Conservation (phyloP, 2,329 filamentous ascomycete species). For the Xylaria hypoxylon region DNA sequence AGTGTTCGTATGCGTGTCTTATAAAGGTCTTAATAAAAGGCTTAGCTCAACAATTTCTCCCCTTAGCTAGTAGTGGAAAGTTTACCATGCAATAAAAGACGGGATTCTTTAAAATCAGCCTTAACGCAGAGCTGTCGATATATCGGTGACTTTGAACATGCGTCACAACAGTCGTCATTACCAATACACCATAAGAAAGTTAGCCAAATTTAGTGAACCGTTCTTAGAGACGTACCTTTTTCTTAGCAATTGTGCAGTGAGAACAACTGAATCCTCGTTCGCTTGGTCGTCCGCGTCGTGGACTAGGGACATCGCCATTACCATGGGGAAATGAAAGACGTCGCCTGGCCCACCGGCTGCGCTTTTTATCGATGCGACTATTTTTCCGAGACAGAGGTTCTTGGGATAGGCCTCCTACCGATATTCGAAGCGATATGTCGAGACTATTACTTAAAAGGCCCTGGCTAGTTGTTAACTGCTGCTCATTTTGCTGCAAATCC, state of each 20-base stretch:
- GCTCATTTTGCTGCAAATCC: conserved; percentile 2
- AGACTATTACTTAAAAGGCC: conserved; percentile 15
- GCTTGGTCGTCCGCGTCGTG: conserved; percentile 30
- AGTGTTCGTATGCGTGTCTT: conserved; percentile 25
- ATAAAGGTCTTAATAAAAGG: conserved; percentile 18
- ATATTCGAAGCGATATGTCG: conserved; percentile 22
- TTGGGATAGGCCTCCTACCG: background rate
- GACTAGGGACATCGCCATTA: conserved; percentile 2
- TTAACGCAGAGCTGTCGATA: conserved; percentile 29
- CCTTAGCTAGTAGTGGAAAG: background rate
- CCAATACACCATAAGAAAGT: conserved; percentile 20
- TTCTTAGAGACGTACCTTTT: conserved; percentile 16
- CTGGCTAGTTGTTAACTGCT: background rate
- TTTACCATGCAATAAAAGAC: conserved; percentile 24
- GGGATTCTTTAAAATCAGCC: conserved; percentile 30
- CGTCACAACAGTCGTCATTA: conserved; percentile 13
- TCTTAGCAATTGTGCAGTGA: conserved; percentile 30
- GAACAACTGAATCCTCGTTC: conserved; percentile 31
- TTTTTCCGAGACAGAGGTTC: background rate
- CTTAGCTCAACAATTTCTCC: background rate
- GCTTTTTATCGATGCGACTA: conserved; percentile 16
- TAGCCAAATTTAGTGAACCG: background rate
- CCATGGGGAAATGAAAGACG: background rate
- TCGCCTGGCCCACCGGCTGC: background rate
- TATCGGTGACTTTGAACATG: conserved; percentile 24